A percentile compares a stretch with the other conserved stretches of the same genome.
phyloP scores from a whole-genome alignment of 345 rosid genomes.

The Citrus trifoliata region DNA sequence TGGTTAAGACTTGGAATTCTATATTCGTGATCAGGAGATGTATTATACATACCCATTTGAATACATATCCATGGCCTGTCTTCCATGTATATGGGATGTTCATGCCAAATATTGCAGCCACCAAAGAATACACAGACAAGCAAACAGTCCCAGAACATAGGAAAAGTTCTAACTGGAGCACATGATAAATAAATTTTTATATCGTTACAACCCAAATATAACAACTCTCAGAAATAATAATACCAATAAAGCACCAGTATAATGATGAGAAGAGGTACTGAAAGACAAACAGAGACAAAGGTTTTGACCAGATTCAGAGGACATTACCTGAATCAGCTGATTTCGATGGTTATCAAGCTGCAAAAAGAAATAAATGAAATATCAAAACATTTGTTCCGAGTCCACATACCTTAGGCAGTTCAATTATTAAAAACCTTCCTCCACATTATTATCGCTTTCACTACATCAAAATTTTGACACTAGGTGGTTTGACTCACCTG shows the following conservation, averaged over 20 bases:
- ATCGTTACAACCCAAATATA: not conserved
- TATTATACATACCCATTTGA: conserved; percentile 46
- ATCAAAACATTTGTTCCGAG: not conserved
- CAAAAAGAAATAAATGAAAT: conserved; percentile 10
- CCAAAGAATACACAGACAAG: conserved; percentile 44
- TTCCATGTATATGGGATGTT: conserved; percentile 47
- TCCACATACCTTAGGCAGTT: not conserved
- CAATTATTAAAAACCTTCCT: not conserved
- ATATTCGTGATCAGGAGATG: not conserved
- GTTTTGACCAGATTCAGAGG: not conserved
- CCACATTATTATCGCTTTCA: not conserved
- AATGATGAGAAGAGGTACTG: not conserved
- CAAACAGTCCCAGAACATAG: conserved; percentile 50
- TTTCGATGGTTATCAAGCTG: conserved; percentile 80
- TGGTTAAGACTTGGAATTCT: not conserved
- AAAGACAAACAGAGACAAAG: not conserved
- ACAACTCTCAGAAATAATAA: not conserved
- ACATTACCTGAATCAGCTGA: conserved; percentile 66
- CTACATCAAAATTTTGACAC: not conserved
- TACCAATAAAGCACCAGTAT: not conserved
- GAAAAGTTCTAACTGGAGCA: conserved; percentile 45
- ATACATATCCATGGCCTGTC: conserved; percentile 36
- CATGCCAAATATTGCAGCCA: conserved; percentile 56
- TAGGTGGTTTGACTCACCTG: conserved; percentile 26
- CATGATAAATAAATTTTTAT: not conserved